A percentile compares a stretch with the other conserved stretches of the same genome.
phyloP scores from a whole-genome alignment of 78 protist species.

The Chrysochromulina tobinii region DNA sequence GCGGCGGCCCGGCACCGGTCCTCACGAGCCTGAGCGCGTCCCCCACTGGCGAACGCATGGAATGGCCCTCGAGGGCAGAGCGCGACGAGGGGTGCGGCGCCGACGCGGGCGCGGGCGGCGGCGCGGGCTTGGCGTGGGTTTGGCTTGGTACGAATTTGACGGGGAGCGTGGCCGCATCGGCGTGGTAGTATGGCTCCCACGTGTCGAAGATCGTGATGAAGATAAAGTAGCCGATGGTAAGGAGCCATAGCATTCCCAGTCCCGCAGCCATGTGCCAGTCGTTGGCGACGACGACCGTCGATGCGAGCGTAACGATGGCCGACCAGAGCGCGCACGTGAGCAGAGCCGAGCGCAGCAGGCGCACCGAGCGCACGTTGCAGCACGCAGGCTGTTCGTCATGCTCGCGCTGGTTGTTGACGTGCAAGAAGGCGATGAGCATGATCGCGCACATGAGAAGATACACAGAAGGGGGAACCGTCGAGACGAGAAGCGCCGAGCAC shows the following conservation, averaged over 20 bases:
- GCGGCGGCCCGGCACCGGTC: too few species aligned
- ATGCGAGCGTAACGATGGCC: neutral
- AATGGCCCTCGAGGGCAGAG: too few species aligned
- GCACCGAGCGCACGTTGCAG: neutral
- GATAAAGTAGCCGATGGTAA: neutral
- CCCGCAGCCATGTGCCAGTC: neutral
- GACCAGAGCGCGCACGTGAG: neutral
- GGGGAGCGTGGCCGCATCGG: too few species aligned
- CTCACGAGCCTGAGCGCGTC: too few species aligned
- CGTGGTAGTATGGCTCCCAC: too few species aligned
- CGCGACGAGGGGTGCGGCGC: too few species aligned
- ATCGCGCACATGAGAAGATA: neutral
- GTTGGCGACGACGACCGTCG: neutral
- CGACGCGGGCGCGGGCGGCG: too few species aligned
- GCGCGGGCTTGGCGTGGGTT: too few species aligned
- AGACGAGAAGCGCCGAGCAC: neutral
- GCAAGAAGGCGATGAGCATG: neutral
- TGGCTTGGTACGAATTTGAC: neutral
- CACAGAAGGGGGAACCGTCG: neutral
- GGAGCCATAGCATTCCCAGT: neutral
- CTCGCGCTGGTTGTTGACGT: neutral
- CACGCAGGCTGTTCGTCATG: neutral
- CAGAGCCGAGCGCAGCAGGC: neutral
- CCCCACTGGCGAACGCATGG: too few species aligned
- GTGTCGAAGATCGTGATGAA: too few species aligned